Percentiles rank a stretch among this genome's conserved stretches.
Evolutionary conservation across 495 filamentous ascomycete genomes (phyloP).

Genomic region (Penicillium silybi): DNA sequence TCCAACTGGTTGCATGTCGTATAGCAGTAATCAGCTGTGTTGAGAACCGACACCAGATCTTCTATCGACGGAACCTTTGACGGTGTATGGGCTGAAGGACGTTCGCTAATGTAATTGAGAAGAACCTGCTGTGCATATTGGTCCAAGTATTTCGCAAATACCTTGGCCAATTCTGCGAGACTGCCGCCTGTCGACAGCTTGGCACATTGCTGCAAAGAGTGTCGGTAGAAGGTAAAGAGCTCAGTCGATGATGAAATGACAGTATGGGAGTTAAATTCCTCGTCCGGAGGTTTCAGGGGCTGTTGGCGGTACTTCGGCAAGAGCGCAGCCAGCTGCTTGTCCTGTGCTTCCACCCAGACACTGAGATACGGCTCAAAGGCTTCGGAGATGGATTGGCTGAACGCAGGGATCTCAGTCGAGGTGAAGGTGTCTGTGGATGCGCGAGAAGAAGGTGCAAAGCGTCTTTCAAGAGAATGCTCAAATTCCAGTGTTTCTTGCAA

Average conservation of each 20-base stretch:
- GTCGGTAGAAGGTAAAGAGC: constrained; percentile 93
- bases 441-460: constrained; percentile 73
- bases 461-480: constrained; percentile 83
- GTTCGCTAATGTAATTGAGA: constrained; percentile 68
- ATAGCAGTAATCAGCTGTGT: constrained; percentile 98
- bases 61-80: constrained; percentile 60
- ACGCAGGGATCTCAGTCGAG: constrained; percentile 73
- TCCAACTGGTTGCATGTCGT: constrained; percentile 86
- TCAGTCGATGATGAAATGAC: constrained; percentile 93
- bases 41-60: constrained; percentile 80
- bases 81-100: constrained; percentile 43
- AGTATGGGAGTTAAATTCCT: constrained; percentile 87
- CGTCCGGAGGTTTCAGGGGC: constrained; percentile 73
- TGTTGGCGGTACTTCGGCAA: constrained; percentile 88
- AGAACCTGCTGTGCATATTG: constrained; percentile 94
- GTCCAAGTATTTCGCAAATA: constrained; percentile 89
- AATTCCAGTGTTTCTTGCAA: constrained; percentile 97
- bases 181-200: constrained; percentile 88
- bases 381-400: constrained; percentile 90
- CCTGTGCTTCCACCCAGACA: constrained; percentile 95
- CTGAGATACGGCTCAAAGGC: constrained; percentile 97
- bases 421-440: constrained; percentile 90
- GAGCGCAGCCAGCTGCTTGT: constrained; percentile 79
- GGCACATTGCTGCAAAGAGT: constrained; percentile 87
- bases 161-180: constrained; percentile 79